Percentiles rank a stretch among this genome's conserved stretches.
phyloP scores from a whole-genome alignment of 2,329 filamentous ascomycete genomes.

The Hypoxylon sp. region DNA sequence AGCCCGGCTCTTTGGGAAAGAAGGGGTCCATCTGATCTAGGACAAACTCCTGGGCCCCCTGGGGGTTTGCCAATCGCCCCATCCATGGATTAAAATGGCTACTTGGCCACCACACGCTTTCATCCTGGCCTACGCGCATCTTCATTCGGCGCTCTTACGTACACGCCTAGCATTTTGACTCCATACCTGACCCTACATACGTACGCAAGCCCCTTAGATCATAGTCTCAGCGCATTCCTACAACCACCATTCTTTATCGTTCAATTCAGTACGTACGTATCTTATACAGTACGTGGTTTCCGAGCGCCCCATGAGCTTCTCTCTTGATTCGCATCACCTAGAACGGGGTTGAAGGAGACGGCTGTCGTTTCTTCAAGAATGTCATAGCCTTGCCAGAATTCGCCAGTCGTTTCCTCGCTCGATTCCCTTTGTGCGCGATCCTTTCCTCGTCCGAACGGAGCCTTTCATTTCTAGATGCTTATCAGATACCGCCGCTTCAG shows the following conservation, averaged over 20 bases:
- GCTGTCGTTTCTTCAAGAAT: slow-evolving; percentile 30
- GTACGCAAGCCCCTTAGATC: slow-evolving; percentile 15
- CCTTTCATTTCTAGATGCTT: slow-evolving; percentile 51
- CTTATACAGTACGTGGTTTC: slow-evolving; percentile 15
- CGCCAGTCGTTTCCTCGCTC: slow-evolving; percentile 13
- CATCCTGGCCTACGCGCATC: slow-evolving; percentile 16
- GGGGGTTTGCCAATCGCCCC: slow-evolving; percentile 1
- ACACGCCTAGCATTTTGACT: slow-evolving; percentile 25
- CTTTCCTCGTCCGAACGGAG: slow-evolving; percentile 14
- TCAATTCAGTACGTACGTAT: slow-evolving; percentile 6
- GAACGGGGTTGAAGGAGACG: slow-evolving; percentile 34
- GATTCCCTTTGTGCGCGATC: slow-evolving; percentile 22
- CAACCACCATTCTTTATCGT: slow-evolving; percentile 6
- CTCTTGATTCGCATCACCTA: slow-evolving; percentile 24
- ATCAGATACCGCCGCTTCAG: slow-evolving; percentile 53
- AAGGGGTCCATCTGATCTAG: not conserved
- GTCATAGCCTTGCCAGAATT: slow-evolving; percentile 36
- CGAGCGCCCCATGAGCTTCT: slow-evolving; percentile 23
- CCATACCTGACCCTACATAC: not conserved
- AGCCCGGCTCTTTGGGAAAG: slow-evolving; percentile 10
- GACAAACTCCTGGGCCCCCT: not conserved
- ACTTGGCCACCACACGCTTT: slow-evolving; percentile 10
- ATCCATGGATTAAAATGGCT: slow-evolving; percentile 16
- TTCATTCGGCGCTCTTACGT: slow-evolving; percentile 23
- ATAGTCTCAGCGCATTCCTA: slow-evolving; percentile 17